These are phyloP conservation scores for Taphrina populina DNA, from an alignment of 1,139 yeast genomes.

Conservation along the genomic window DNA sequence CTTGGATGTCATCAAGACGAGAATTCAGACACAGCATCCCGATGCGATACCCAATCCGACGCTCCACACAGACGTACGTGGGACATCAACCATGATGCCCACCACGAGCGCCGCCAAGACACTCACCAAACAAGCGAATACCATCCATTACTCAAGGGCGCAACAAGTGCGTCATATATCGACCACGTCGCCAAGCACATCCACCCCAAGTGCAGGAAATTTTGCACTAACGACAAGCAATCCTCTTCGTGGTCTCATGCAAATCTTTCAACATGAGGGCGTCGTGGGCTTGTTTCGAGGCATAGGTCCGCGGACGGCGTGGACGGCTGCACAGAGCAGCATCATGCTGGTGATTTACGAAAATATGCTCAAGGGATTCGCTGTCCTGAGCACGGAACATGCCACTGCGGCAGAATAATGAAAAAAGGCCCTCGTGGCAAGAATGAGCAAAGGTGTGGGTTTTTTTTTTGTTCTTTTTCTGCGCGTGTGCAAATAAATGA, in stretches of 20 bases:
- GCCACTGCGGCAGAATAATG: slow-evolving; percentile 1
- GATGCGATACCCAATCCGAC: slow-evolving; percentile 1
- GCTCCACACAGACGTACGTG: not conserved
- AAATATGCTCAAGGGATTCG: slow-evolving; percentile 39
- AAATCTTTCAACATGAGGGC: slow-evolving; percentile 74
- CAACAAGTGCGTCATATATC: slow-evolving; percentile 35
- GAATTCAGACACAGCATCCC: slow-evolving; percentile 72
- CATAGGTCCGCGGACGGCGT: slow-evolving; percentile 90
- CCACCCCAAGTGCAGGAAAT: slow-evolving; percentile 39
- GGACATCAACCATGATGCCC: not conserved
- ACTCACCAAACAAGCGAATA: not conserved
- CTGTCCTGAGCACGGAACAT: slow-evolving; percentile 33
- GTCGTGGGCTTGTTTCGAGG: slow-evolving; percentile 80
- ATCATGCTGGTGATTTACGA: slow-evolving; percentile 90
- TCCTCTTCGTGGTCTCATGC: slow-evolving; percentile 56
- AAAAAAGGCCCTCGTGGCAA: too few relatives aligned
- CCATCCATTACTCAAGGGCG: slow-evolving; percentile 33
- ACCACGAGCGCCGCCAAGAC: not conserved
- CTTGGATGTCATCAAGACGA: slow-evolving; percentile 86
- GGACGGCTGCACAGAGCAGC: slow-evolving; percentile 96
- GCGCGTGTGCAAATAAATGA: too few relatives aligned
- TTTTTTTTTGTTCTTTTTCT: too few relatives aligned
- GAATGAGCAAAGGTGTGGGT: too few relatives aligned
- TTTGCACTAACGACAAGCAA: slow-evolving; percentile 42
- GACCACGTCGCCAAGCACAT: slow-evolving; percentile 40